A percentile compares a stretch with the other conserved stretches of the same genome.
These are phyloP conservation scores for Xylaria sp. DNA, from an alignment of 2,329 filamentous ascomycete genomes.

Conservation along the genomic window DNA sequence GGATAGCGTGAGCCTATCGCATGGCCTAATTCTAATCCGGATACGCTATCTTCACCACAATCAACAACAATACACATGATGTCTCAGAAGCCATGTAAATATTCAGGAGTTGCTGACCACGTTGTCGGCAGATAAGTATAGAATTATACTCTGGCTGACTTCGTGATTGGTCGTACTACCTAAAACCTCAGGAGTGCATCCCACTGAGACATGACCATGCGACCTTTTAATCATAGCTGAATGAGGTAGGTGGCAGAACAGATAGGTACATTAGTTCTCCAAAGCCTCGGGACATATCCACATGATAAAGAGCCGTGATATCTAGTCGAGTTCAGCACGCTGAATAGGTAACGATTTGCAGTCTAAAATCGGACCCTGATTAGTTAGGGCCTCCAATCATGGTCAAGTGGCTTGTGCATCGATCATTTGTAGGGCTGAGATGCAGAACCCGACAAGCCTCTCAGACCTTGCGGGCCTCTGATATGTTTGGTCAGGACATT, in stretches of 20 bases:
- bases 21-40: background rate
- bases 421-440: constrained; percentile 5
- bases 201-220: background rate
- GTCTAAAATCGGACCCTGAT: background rate
- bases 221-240: background rate
- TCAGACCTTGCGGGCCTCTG: background rate
- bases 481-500: too few species aligned
- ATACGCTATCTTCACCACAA: background rate
- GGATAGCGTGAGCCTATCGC: constrained; percentile 2
- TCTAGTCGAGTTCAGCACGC: background rate
- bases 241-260: constrained; percentile 4
- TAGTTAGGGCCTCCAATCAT: background rate
- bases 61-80: background rate
- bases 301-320: constrained; percentile 10
- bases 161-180: background rate
- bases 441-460: background rate
- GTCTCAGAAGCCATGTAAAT: background rate
- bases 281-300: constrained; percentile 5
- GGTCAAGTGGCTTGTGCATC: constrained; percentile 1
- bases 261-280: constrained; percentile 7
- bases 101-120: background rate
- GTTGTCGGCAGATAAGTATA: background rate
- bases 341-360: constrained; percentile 7
- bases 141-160: background rate
- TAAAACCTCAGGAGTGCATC: background rate